Percentiles rank a stretch among this genome's conserved stretches.
Conservation (phyloP, 352 stramenopile genomes). For the Pythium vanterpoolii region DNA sequence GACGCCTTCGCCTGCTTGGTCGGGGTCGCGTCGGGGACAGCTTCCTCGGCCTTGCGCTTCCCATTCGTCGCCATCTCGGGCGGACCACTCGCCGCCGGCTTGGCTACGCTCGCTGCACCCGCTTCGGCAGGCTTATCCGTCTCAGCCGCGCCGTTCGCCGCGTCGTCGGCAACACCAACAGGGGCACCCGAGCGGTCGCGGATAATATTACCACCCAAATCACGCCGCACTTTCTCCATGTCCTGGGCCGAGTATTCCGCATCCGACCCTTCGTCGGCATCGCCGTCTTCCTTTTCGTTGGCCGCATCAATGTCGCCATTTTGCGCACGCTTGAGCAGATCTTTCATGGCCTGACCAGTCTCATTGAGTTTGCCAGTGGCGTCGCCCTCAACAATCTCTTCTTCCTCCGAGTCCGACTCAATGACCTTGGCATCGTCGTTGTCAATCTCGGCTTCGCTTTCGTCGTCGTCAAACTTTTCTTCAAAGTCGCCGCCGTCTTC, state of each 20-base stretch:
- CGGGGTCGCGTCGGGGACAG: slow-evolving; percentile 37
- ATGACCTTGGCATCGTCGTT: slow-evolving; percentile 62
- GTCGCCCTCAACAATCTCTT: slow-evolving; percentile 72
- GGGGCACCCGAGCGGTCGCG: slow-evolving; percentile 42
- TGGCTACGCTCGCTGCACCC: slow-evolving; percentile 12
- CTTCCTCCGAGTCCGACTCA: slow-evolving; percentile 70
- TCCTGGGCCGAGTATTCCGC: slow-evolving; percentile 75
- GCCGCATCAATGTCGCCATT: slow-evolving; percentile 62
- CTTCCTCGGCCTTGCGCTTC: slow-evolving; percentile 46
- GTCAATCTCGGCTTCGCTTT: slow-evolving; percentile 82
- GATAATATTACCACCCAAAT: slow-evolving; percentile 82
- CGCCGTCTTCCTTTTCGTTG: slow-evolving; percentile 42
- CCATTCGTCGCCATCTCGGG: slow-evolving; percentile 25
- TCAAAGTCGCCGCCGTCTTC: slow-evolving; percentile 86
- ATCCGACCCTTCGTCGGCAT: slow-evolving; percentile 54
- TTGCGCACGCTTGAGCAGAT: slow-evolving; percentile 74
- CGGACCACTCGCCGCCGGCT: slow-evolving; percentile 6
- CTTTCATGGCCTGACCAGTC: slow-evolving; percentile 81
- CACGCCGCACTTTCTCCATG: slow-evolving; percentile 78
- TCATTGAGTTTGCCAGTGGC: slow-evolving; percentile 74
- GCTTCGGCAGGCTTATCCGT: slow-evolving; percentile 15
- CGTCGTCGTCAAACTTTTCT: slow-evolving; percentile 86
- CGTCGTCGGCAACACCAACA: slow-evolving; percentile 4
- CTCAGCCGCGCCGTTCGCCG: slow-evolving; percentile 21
- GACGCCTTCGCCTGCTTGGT: slow-evolving; percentile 36